Evolutionary conservation across 1,284 basidiomycete genomes (phyloP).

Genomic region (Earliella scabrosa): DNA sequence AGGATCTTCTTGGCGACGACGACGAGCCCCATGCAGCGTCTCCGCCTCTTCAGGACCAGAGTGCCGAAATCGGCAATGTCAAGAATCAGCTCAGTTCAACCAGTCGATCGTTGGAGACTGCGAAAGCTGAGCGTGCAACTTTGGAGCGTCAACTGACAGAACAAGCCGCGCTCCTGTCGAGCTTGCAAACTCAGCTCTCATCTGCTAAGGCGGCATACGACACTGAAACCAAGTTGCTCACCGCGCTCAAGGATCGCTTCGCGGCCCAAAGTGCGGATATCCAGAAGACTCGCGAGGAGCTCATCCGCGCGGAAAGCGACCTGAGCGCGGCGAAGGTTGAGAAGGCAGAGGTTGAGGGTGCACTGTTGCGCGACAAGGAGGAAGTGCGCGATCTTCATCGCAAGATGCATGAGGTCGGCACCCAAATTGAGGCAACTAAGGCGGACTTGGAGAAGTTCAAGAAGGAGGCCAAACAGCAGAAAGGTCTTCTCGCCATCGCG

Average conservation of each 20-base stretch:
- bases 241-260: constrained; percentile 75
- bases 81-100: constrained; percentile 88
- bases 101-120: constrained; percentile 64
- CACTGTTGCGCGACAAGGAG: constrained; percentile 91
- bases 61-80: constrained; percentile 84
- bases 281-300: constrained; percentile 75
- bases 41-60: constrained; percentile 65
- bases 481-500: constrained; percentile 92
- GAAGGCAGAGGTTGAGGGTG: constrained; percentile 91
- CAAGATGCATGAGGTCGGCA: constrained; percentile 80
- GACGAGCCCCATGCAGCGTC: constrained; percentile 59
- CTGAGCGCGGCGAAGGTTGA: constrained; percentile 89
- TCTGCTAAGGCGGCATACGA: constrained; percentile 84
- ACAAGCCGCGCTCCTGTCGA: constrained; percentile 72
- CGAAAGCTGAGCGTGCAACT: constrained; percentile 60
- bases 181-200: constrained; percentile 76
- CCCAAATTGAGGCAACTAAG: constrained; percentile 77
- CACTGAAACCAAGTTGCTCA: constrained; percentile 79
- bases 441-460: constrained; percentile 85
- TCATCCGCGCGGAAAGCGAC: constrained; percentile 93
- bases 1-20: constrained; percentile 74
- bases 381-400: constrained; percentile 88
- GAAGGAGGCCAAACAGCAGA: constrained; percentile 96
- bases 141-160: constrained; percentile 62
- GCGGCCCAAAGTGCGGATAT: constrained; percentile 78